phyloP scores from a whole-genome alignment of 2,329 filamentous ascomycete species.

The Alternaria sp. region DNA sequence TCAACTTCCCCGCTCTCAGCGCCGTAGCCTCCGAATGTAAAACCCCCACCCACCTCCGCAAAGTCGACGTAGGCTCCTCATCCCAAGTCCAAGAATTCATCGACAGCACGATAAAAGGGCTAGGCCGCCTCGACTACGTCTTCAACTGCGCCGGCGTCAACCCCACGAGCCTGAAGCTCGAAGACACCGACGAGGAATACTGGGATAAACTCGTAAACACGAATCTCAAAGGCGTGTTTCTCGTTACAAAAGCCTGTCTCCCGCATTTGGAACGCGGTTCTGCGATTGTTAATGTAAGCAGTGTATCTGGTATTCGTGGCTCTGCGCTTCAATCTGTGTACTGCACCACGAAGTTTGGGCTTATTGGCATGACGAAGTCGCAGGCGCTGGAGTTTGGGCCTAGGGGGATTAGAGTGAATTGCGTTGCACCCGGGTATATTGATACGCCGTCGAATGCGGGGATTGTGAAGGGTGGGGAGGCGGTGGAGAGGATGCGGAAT shows the following conservation, averaged over 20 bases:
- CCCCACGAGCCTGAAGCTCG: conserved; percentile 52
- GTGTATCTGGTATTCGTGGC: conserved; percentile 34
- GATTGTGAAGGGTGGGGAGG: conserved; percentile 57
- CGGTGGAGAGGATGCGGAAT: conserved; percentile 48
- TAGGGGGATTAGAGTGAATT: conserved; percentile 38
- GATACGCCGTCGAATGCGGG: conserved; percentile 58
- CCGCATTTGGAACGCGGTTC: conserved; percentile 42
- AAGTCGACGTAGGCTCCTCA: conserved; percentile 57
- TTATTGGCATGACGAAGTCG: conserved; percentile 45
- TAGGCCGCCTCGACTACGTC: conserved; percentile 50
- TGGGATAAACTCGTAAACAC: conserved; percentile 55
- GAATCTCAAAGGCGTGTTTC: conserved; percentile 56
- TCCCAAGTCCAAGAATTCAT: conserved; percentile 54
- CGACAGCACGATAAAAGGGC: conserved; percentile 40
- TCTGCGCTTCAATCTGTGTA: conserved; percentile 40
- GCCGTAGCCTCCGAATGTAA: conserved; percentile 43
- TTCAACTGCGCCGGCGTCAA: conserved; percentile 60
- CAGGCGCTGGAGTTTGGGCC: conserved; percentile 44
- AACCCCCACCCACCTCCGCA: conserved; percentile 35
- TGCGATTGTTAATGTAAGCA: conserved; percentile 40
- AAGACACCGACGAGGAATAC: conserved; percentile 54
- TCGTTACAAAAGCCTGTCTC: conserved; percentile 52
- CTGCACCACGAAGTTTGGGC: conserved; percentile 44
- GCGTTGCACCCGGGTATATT: conserved; percentile 51
- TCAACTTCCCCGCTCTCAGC: conserved; percentile 51